Percentiles rank a stretch among this genome's conserved stretches.
Evolutionary conservation across 305 asterid species (phyloP).

Genomic region (Plantago coronopus): DNA sequence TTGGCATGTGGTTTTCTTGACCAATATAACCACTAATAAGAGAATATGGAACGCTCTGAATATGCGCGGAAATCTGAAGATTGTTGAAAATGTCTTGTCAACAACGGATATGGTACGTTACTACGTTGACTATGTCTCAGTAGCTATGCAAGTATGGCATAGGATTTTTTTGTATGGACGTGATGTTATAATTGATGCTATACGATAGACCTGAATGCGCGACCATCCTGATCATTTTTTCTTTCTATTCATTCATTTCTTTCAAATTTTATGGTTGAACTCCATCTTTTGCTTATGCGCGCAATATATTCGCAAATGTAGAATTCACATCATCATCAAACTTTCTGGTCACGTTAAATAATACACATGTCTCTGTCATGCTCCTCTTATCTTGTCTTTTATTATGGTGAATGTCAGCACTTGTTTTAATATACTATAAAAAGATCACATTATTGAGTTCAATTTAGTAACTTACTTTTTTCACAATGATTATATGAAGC

Average conservation of each 20-base stretch:
- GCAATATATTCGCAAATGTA: no score
- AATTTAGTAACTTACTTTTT: background rate
- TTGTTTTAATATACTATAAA: background rate
- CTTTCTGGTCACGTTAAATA: no score
- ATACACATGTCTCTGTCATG: background rate
- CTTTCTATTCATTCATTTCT: no score
- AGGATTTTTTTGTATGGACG: background rate
- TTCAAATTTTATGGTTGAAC: background rate
- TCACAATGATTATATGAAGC: conserved; percentile 13
- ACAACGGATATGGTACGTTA: conserved; percentile 36
- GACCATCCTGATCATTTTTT: background rate
- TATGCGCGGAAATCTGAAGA: conserved; percentile 35
- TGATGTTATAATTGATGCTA: background rate
- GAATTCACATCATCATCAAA: no score
- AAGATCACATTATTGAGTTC: background rate
- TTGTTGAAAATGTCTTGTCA: conserved; percentile 37
- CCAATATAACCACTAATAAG: conserved; percentile 34
- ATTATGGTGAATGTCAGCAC: background rate
- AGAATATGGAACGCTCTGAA: conserved; percentile 49
- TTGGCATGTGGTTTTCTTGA: conserved; percentile 39
- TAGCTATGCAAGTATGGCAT: background rate
- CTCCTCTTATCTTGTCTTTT: background rate
- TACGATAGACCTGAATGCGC: background rate
- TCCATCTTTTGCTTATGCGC: background rate
- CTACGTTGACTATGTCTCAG: background rate